Evolutionary conservation across 1,284 basidiomycete species (phyloP).

Genomic region (Ceratobasidium sp.): DNA sequence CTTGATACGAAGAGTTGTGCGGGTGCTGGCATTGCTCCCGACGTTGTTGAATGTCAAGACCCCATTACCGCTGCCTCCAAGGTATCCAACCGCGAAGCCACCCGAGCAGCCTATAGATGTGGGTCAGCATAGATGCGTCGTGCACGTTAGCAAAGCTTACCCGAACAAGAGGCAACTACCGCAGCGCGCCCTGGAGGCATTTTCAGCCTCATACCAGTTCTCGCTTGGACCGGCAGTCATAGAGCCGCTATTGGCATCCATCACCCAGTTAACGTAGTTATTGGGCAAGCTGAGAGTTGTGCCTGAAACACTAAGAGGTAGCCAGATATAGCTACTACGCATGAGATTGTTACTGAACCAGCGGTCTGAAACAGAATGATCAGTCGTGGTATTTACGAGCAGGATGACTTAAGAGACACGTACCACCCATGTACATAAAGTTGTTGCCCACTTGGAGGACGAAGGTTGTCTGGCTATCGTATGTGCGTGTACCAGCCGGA

Average conservation of each 20-base stretch:
- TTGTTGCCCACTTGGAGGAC: conserved; percentile 41
- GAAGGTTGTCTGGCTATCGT: conserved; percentile 42
- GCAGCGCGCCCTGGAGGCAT: conserved; percentile 27
- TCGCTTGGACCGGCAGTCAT: conserved; percentile 39
- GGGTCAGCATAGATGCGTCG: not conserved
- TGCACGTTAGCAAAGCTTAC: not conserved
- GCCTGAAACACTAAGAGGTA: conserved; percentile 40
- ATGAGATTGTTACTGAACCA: conserved; percentile 43
- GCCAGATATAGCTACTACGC: conserved; percentile 41
- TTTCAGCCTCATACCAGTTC: conserved; percentile 42
- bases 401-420: not conserved
- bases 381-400: not conserved
- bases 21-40: conserved; percentile 35
- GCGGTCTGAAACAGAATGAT: conserved; percentile 32
- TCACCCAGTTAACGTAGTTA: conserved; percentile 43
- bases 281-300: conserved; percentile 40
- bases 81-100: conserved; percentile 35
- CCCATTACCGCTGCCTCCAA: conserved; percentile 38
- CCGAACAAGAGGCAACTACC: conserved; percentile 1
- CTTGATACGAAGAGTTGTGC: conserved; percentile 42
- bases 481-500: conserved; percentile 40
- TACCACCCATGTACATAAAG: conserved; percentile 44
- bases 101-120: conserved; percentile 40
- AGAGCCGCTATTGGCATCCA: conserved; percentile 38
- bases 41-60: conserved; percentile 37